Conservation (phyloP, 2,329 filamentous ascomycete genomes). For the Sphaerulina vaccinii region DNA sequence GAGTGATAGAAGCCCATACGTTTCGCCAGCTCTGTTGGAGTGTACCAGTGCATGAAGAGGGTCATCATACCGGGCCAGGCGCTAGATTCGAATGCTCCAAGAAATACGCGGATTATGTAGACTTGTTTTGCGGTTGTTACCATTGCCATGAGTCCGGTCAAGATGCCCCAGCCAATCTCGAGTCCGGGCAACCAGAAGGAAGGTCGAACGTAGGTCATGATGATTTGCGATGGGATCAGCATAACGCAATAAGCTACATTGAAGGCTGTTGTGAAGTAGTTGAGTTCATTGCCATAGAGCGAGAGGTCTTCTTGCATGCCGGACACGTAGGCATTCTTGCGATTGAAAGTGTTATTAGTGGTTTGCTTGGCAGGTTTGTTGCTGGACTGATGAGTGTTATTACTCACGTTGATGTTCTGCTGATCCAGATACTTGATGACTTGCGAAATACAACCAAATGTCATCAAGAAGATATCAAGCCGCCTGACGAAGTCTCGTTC, state of each 20-base stretch:
- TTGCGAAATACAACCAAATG: conserved; percentile 44
- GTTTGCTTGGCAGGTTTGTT: not conserved
- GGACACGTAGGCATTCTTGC: conserved; percentile 12
- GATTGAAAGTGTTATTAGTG: not conserved
- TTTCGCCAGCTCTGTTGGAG: conserved; percentile 28
- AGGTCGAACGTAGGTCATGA: conserved; percentile 41
- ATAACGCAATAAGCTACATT: conserved; percentile 43
- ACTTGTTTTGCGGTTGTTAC: conserved; percentile 31
- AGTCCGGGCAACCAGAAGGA: conserved; percentile 36
- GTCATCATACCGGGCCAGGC: conserved; percentile 50
- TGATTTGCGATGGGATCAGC: conserved; percentile 42
- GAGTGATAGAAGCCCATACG: conserved; percentile 30
- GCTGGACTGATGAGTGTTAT: no score
- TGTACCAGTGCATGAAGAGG: conserved; percentile 39
- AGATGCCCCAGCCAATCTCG: conserved; percentile 30
- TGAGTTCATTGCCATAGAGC: conserved; percentile 31
- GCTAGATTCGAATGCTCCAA: conserved; percentile 36
- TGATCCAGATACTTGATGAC: conserved; percentile 38
- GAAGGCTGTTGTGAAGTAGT: conserved; percentile 42
- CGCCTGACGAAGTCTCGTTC: conserved; percentile 41
- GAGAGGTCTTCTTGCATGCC: conserved; percentile 33
- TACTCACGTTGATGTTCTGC: conserved; percentile 31
- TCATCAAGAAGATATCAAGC: conserved; percentile 42
- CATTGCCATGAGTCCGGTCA: conserved; percentile 35
- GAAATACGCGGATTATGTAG: conserved; percentile 32